A percentile compares a stretch with the other conserved stretches of the same genome.
Evolutionary conservation across 805 yeast genomes (phyloP).

Genomic region (Hanseniaspora mollemarum): DNA sequence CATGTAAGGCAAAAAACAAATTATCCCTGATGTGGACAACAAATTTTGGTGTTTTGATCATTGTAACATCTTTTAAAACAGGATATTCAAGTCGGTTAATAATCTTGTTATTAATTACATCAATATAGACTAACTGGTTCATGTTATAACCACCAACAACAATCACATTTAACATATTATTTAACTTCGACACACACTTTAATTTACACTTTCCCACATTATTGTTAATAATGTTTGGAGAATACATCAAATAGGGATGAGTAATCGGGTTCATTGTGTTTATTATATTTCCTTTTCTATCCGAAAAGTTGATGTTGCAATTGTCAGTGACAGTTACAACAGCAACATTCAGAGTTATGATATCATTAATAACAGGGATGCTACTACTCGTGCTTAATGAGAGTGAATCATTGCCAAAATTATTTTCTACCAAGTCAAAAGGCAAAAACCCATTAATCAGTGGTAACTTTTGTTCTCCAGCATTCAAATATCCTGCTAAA

Average conservation of each 20-base stretch:
- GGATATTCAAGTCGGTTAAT: slow-evolving; percentile 8
- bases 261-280: slow-evolving; percentile 12
- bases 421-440: slow-evolving; percentile 12
- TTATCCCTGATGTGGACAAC: background rate
- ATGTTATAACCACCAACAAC: slow-evolving; percentile 14
- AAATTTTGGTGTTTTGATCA: background rate
- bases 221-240: slow-evolving; percentile 9
- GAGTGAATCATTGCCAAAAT: background rate
- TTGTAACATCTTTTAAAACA: background rate
- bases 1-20: slow-evolving; percentile 4
- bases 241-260: slow-evolving; percentile 12
- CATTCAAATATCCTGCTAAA: background rate
- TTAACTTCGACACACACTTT: slow-evolving; percentile 5
- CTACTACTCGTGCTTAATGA: background rate
- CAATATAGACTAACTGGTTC: slow-evolving; percentile 11
- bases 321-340: slow-evolving; percentile 9
- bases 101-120: slow-evolving; percentile 1
- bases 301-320: slow-evolving; percentile 11
- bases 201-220: background rate
- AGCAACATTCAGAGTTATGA: background rate
- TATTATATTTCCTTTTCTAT: slow-evolving; percentile 4
- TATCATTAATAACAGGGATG: background rate
- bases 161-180: slow-evolving; percentile 4
- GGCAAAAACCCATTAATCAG: slow-evolving; percentile 14
- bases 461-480: slow-evolving; percentile 4